Conservation (phyloP, 177 flowering plant genomes). For the Tripterygium wilfordii region DNA sequence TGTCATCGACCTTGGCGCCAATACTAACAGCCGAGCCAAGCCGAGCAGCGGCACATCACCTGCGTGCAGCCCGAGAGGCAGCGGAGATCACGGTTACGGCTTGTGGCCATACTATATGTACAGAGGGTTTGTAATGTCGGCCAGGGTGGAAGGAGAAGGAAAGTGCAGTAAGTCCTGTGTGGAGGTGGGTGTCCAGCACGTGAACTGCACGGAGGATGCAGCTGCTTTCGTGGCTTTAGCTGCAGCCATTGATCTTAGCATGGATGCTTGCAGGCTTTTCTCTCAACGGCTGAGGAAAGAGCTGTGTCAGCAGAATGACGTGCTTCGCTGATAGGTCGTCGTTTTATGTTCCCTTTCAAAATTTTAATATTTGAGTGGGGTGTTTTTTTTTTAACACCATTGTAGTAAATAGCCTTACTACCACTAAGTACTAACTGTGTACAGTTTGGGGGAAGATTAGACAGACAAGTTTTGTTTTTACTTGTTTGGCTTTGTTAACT, state of each 20-base stretch:
- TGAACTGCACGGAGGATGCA: conserved; percentile 88
- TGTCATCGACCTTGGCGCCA: conserved; percentile 19
- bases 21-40: conserved; percentile 28
- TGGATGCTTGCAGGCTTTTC: conserved; percentile 91
- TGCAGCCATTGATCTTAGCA: conserved; percentile 90
- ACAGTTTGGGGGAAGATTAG: conserved; percentile 12
- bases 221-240: conserved; percentile 92
- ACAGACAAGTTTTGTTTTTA: conserved; percentile 29
- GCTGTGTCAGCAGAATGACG: conserved; percentile 36
- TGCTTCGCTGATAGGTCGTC: conserved; percentile 16
- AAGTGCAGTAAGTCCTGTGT: conserved; percentile 61
- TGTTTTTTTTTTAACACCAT: too few species aligned
- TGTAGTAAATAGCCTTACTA: neutral
- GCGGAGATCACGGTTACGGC: conserved; percentile 36
- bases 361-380: too few species aligned
- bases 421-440: conserved; percentile 12
- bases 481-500: conserved; percentile 23
- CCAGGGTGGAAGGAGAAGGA: conserved; percentile 75
- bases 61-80: conserved; percentile 50
- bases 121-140: conserved; percentile 90
- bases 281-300: conserved; percentile 83
- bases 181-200: conserved; percentile 88
- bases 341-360: neutral
- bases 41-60: conserved; percentile 35
- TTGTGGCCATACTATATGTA: conserved; percentile 57